Evolutionary conservation across 257 asterid genomes (phyloP), one percentile per base, ranked within the genome.

Genomic region (Linderniella brevidens): DNA sequence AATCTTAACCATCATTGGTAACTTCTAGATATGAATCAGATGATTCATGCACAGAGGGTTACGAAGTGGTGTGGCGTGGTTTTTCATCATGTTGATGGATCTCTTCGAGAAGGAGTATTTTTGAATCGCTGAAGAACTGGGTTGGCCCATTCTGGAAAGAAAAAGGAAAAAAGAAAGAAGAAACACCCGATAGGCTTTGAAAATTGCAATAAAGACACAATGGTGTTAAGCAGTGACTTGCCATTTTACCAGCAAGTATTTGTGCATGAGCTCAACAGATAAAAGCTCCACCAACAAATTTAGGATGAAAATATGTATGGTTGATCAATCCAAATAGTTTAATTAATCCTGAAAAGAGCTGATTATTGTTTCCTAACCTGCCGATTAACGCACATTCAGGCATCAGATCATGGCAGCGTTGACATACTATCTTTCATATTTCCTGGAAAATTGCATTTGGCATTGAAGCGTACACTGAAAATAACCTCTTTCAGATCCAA

Each of bases 301-400:
- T n/a, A n/a, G n/a, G n/a, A n/a, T n/a, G n/a, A n/a, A n/a, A n/a
- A n/a, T n/a, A n/a, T n/a, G n/a, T n/a, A n/a, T n/a, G n/a, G n/a
- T n/a, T n/a, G n/a, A n/a, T n/a, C n/a, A n/a, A n/a, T n/a, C n/a
- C n/a, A n/a, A n/a, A n/a, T n/a, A n/a, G n/a, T n/a, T n/a, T n/a
- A n/a, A n/a, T n/a, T n/a, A n/a, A n/a, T n/a, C n/a, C n/a, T n/a
- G n/a, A n/a, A n/a, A 46, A 47, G 61, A 15, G 37, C 12, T 17
- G 43, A 39, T 39, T 2, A 8, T 19, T 10, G n/a, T n/a, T 14
- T 11, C 51, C 54, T 48, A 37, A 90, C 99, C 99, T 90, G 94
- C 8, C 96, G 88, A 64, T 90, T 90, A 63, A 90, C 96, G 41
- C 96, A 61, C 90, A 85, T 48, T 81, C 99, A 1, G 99, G 96